Evolutionary conservation across 352 stramenopile species (phyloP), one percentile per base, ranked within the genome.

Genomic region (Phytophthora nicotianae): DNA sequence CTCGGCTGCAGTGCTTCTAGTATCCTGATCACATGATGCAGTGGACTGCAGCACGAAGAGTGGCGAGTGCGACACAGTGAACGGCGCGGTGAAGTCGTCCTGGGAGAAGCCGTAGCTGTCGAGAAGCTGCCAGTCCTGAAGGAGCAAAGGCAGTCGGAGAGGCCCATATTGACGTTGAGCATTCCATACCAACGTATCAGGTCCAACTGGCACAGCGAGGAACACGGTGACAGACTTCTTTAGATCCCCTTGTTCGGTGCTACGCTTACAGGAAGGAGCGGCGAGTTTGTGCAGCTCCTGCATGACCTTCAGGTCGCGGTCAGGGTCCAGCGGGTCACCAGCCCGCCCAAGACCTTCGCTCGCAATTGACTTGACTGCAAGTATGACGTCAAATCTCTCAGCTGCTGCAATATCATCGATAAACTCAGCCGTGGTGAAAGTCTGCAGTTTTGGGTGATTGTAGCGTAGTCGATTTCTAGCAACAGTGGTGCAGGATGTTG

Each of bases 311-410:
- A 92, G 51, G 48, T 95, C 84, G 3, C n/a, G n/a, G n/a, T n/a
- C n/a, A n/a, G n/a, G n/a, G n/a, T n/a, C n/a, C n/a, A n/a, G n/a
- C n/a, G n/a, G n/a, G n/a, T n/a, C n/a, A n/a, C n/a, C n/a, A n/a
- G n/a, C n/a, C n/a, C n/a, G n/a, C n/a, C 69, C 85, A 2, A 95
- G 63, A 8, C 85, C 85, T 61, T 90, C 76, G 61, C 92, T 86
- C 58, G 93, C 81, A 19, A 94, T 73, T 0, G 68, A 68, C 8
- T 72, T 71, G 32, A 77, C 75, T 27, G 66, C 67, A 21, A 80
- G 49, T 19, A 79, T 72, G 33, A 58, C 58, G 21, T 81, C 65
- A 38, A 72, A 80, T 16, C 62, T 60, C 40, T 63, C 63, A n/a
- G 26, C 26, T 9, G 32, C 41, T 9, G 32, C 41, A n/a, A 17